Conservation (phyloP, 805 yeast genomes). For the Candida ponderosae region DNA sequence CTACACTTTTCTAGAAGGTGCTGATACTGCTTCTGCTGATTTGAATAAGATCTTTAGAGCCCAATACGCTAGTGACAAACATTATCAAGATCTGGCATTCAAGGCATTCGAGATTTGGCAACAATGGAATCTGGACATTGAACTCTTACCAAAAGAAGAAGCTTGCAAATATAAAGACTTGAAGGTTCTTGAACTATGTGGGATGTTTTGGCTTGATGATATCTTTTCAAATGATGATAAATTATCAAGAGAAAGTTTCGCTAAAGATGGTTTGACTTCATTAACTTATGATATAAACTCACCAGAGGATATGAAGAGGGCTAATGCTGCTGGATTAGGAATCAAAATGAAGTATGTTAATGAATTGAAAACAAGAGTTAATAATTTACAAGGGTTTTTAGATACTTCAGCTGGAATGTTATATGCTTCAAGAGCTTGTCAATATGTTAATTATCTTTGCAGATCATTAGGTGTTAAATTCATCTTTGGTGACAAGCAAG, state of each 20-base stretch:
- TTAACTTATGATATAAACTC: conserved; percentile 21
- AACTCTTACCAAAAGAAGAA: neutral
- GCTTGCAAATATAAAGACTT: neutral
- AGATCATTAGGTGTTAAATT: conserved; percentile 26
- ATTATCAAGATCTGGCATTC: conserved; percentile 22
- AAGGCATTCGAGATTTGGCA: conserved; percentile 6
- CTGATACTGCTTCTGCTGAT: conserved; percentile 35
- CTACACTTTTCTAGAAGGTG: conserved; percentile 27
- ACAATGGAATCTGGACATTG: conserved; percentile 1
- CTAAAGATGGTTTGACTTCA: conserved; percentile 19
- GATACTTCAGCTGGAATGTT: conserved; percentile 26
- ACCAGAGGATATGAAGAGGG: conserved; percentile 22
- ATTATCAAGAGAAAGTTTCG: neutral
- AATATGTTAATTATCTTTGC: conserved; percentile 21
- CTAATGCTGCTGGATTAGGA: conserved; percentile 22
- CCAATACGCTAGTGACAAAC: conserved; percentile 26
- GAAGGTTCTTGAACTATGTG: conserved; percentile 2
- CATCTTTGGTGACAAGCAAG: conserved; percentile 20
- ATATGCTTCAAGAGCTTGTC: conserved; percentile 25
- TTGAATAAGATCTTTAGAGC: conserved; percentile 32
- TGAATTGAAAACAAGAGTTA: conserved; percentile 7
- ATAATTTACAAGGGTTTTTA: conserved; percentile 15
- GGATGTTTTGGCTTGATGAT: conserved; percentile 3
- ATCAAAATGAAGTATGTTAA: conserved; percentile 15
- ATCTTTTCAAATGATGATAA: neutral